phyloP scores from a whole-genome alignment of 805 yeast genomes.

The Spathaspora hagerdaliae region DNA sequence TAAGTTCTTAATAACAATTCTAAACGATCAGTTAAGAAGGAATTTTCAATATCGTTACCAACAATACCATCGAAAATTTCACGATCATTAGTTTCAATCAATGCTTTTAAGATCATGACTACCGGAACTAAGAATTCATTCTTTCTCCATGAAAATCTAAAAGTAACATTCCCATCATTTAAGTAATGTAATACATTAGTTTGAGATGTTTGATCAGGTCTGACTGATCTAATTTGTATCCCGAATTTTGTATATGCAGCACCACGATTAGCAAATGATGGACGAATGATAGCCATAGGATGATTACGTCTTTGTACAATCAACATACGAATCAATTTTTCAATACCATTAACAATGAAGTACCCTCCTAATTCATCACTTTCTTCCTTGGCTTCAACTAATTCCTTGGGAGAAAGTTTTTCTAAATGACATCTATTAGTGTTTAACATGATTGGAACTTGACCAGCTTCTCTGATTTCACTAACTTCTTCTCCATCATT shows the following conservation, averaged over 20 bases:
- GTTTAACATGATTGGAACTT: conserved; percentile 84
- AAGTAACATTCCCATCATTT: conserved; percentile 92
- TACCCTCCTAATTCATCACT: conserved; percentile 96
- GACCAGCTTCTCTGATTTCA: conserved; percentile 89
- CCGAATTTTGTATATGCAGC: conserved; percentile 84
- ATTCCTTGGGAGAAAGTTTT: conserved; percentile 74
- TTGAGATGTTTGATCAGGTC: conserved; percentile 97
- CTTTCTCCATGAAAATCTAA: conserved; percentile 95
- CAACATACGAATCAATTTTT: conserved; percentile 92
- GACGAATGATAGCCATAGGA: conserved; percentile 96
- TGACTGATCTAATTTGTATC: conserved; percentile 88
- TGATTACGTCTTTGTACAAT: conserved; percentile 97
- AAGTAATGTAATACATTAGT: conserved; percentile 96
- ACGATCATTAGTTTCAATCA: conserved; percentile 86
- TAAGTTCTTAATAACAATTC: conserved; percentile 87
- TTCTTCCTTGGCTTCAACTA: conserved; percentile 80
- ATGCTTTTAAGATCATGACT: conserved; percentile 85
- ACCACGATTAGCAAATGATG: conserved; percentile 93
- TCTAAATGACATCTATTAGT: conserved; percentile 90
- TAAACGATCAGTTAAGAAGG: conserved; percentile 96
- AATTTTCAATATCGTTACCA: conserved; percentile 80
- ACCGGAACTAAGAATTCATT: conserved; percentile 94
- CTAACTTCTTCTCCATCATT: conserved; percentile 80
- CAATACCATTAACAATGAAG: conserved; percentile 94
- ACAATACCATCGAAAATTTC: conserved; percentile 95